Conservation (phyloP, 169 alveolate species). For the Eimeria acervulina region DNA sequence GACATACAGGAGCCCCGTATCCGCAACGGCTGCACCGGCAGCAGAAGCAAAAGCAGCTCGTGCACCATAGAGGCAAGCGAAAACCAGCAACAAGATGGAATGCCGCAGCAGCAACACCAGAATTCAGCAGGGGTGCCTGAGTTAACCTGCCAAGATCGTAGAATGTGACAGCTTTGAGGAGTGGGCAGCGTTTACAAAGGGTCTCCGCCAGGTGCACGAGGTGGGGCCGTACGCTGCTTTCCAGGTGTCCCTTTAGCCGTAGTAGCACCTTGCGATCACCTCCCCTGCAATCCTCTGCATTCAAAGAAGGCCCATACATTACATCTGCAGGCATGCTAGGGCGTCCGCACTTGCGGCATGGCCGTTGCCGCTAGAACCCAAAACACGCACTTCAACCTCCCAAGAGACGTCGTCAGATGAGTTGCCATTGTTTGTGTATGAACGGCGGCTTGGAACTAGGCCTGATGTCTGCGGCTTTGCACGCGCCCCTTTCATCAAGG, state of each 20-base stretch:
- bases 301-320: neutral
- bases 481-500: neutral
- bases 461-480: neutral
- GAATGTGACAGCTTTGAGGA: conserved; percentile 62
- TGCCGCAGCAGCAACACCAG: conserved; percentile 4
- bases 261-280: conserved; percentile 11
- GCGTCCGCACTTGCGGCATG: neutral
- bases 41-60: neutral
- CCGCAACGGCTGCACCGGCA: neutral
- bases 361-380: neutral
- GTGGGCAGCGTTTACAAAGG: neutral
- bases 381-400: neutral
- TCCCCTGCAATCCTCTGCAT: conserved; percentile 29
- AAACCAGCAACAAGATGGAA: neutral
- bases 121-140: neutral
- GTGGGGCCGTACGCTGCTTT: neutral
- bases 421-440: neutral
- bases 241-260: conserved; percentile 62
- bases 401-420: neutral
- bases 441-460: neutral
- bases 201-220: conserved; percentile 23
- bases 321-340: neutral
- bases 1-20: neutral
- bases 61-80: neutral
- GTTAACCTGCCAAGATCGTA: conserved; percentile 40